A percentile compares a stretch with the other conserved stretches of the same genome.
phyloP scores from a whole-genome alignment of 2,329 filamentous ascomycete genomes.

The Lanzia echinophila region DNA sequence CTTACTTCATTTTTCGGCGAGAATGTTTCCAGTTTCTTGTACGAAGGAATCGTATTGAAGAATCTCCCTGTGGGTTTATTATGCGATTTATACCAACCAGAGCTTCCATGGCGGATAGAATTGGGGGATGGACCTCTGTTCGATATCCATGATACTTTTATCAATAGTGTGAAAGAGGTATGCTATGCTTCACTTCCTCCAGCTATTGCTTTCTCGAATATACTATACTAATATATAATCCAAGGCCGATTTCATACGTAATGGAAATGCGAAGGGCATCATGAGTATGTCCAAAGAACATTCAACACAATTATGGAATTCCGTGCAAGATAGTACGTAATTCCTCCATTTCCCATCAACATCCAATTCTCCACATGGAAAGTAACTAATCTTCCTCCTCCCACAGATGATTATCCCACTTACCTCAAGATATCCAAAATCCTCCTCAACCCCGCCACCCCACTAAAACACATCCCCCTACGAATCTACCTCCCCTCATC shows the following conservation, averaged over 20 bases:
- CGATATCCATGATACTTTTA: constrained; percentile 53
- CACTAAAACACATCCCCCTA: constrained; percentile 77
- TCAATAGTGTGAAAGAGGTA: constrained; percentile 62
- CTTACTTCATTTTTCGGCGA: constrained; percentile 57
- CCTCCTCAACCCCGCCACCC: constrained; percentile 67
- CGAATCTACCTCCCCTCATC: constrained; percentile 75
- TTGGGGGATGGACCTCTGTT: constrained; percentile 50
- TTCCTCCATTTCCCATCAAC: background rate
- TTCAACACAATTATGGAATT: constrained; percentile 58
- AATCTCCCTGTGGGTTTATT: constrained; percentile 64
- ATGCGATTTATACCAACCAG: constrained; percentile 54
- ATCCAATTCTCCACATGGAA: no score
- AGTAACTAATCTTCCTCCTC: constrained; percentile 2
- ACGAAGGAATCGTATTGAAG: constrained; percentile 61
- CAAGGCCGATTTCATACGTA: constrained; percentile 55
- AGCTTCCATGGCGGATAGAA: constrained; percentile 56
- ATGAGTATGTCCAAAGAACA: constrained; percentile 66
- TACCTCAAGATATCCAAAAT: constrained; percentile 71
- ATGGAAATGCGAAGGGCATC: constrained; percentile 63
- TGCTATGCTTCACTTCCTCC: background rate
- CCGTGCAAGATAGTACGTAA: constrained; percentile 51
- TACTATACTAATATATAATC: background rate
- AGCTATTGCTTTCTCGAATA: no score
- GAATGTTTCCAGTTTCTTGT: constrained; percentile 47
- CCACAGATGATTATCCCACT: constrained; percentile 60